Base-by-base conservation (phyloP, 441 rosid species). In the Corymbia citriodora region DNA sequence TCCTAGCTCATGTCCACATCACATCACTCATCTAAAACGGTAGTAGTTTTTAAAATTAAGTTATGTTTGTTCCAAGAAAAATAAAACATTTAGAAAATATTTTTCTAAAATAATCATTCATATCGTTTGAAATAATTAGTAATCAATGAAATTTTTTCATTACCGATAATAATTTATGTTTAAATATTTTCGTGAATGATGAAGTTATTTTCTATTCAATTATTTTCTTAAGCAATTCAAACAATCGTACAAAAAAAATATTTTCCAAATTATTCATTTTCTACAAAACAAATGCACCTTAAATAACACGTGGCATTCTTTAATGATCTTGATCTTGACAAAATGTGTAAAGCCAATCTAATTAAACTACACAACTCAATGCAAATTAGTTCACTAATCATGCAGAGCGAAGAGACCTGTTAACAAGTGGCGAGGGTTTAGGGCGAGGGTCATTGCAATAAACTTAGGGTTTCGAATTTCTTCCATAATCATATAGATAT, bases 201-300 rank as follows among this genome's bases (percentile, higher is more conserved):
- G 23, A 70, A 33, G 11, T 70, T 40, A 40, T 40, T 40, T 40
- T 40, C 45, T 5, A 40, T 40, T 40, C 45, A 40, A 40, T 33
- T 4, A 70, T 70, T 33, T 65, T 70, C 18, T 1, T 18, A 70
- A 18, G 6, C 18, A 1, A 33, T 18, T 33, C 4, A 10, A 65
- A 21, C 9, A 65, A 65, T 15, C 0, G 31, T 65, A 7, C 8
- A 61, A 59, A 59, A 14, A 27, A 61, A 2, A 5, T 61, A 14
- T 65, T 29, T n/a, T n/a, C 4, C 17, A 63, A 63, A 63, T 31
- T 4, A 8, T 68, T 9, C 3, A 70, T 70, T 33, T 72, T 72
- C 0, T 1, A 0, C 1, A 0, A 33, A 72, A 1, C 8, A 36
- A 36, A 72, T 4, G 18, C 0, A 10, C 1, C 1, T 3, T 36